Base-by-base conservation (phyloP, 495 filamentous ascomycete species). In the Lophiotrema nucula region DNA sequence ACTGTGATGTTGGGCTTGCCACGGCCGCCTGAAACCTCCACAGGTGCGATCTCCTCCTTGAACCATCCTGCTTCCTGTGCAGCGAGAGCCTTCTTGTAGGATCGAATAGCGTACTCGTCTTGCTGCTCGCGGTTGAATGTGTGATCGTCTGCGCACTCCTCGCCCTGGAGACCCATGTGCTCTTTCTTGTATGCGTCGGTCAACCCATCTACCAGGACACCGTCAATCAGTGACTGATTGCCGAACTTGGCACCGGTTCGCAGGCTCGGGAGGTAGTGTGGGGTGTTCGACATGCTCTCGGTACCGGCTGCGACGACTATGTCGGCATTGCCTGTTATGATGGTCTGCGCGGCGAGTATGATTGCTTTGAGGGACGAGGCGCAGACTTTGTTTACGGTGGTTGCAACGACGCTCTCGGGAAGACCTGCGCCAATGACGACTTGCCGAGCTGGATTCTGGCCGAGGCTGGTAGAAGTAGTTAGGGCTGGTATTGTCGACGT, bases 301-400 rank as follows among this genome's bases (percentile, higher is more conserved):
- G 92, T 82, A 56, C 93, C 93, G 65, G 92, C 93, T 38, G 89
- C 95, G 15, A 98, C 87, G 35, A 97, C 84, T 60, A 93, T 82
- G 47, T 88, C 84, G 60, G 93, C 91, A 67, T 86, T 93, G 58
- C 93, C 92, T 26, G 90, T 95, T 67, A 96, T 90, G 72, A 98
- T 97, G 59, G 90, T 96, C 77, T 97, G 93, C 23, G 93, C 87
- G 47, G 88, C 95, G 53, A 98, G 81, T 62, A 96, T 92, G 73
- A 97, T 86, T 57, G 93, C 90, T 77, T 98, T 98, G 67, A 96
- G 68, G 38, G 84, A 83, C 43, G 90, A 96, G 53, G 93, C 93
- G 81, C 93, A 98, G 67, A 98, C 93, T 77, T 98, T 98, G 85
- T 97, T 98, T 55, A 98, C 81, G 25, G 91, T 95, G 38, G 95